These are phyloP conservation scores for Ophiostoma australiae DNA, from an alignment of 2,329 filamentous ascomycete species.

Conservation along the genomic window DNA sequence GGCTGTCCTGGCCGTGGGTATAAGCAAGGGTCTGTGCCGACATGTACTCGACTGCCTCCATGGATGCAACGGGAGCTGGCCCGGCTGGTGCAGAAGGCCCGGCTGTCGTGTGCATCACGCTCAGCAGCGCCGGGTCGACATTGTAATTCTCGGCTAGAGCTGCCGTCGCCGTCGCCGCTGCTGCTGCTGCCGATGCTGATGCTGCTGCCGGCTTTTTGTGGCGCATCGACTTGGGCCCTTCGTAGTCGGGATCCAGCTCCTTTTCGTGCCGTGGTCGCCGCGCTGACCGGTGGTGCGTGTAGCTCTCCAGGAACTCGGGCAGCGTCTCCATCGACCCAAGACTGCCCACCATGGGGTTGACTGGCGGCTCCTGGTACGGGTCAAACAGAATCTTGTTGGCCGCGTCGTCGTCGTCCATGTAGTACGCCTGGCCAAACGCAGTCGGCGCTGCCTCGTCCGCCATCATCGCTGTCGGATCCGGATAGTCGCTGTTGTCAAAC, in stretches of 20 bases:
- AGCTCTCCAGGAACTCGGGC: slow-evolving; percentile 53
- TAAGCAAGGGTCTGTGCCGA: background rate
- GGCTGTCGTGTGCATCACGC: slow-evolving; percentile 17
- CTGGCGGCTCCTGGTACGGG: slow-evolving; percentile 50
- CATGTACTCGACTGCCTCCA: slow-evolving; percentile 3
- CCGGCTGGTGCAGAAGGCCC: background rate
- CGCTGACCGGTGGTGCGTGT: slow-evolving; percentile 49
- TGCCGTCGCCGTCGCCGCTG: slow-evolving; percentile 29
- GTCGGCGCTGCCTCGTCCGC: slow-evolving; percentile 31
- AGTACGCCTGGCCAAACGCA: slow-evolving; percentile 54
- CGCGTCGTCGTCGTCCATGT: slow-evolving; percentile 55
- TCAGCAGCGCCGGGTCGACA: slow-evolving; percentile 51
- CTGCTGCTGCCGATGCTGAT: slow-evolving; percentile 25
- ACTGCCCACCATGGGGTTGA: slow-evolving; percentile 40
- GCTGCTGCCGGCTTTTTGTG: slow-evolving; percentile 39
- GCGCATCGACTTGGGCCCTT: slow-evolving; percentile 38
- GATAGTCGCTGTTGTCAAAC: background rate
- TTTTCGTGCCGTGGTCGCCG: slow-evolving; percentile 49
- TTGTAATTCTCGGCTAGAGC: slow-evolving; percentile 29
- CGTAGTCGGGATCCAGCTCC: slow-evolving; percentile 53
- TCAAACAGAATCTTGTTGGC: slow-evolving; percentile 57
- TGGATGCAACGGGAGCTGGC: background rate
- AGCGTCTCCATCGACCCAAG: slow-evolving; percentile 42
- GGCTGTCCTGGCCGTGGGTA: background rate
- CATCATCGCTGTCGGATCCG: slow-evolving; percentile 12